Conservation (phyloP, 1,139 yeast species). For the Kluyveromyces sp. region DNA sequence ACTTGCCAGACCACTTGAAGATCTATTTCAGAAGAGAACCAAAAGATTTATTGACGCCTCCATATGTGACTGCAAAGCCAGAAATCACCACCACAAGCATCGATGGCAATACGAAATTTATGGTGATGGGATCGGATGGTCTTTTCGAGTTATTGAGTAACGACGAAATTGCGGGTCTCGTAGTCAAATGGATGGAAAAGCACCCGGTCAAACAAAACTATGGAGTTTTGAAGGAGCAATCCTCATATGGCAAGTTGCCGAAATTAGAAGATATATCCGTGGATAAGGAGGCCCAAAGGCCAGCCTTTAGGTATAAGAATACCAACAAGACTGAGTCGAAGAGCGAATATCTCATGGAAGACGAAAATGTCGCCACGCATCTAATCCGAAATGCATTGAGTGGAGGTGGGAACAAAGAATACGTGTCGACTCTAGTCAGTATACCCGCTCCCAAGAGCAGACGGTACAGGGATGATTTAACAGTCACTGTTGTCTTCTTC, state of each 20-base stretch:
- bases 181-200: conserved; percentile 87
- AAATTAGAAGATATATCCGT: conserved; percentile 55
- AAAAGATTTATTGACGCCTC: conserved; percentile 75
- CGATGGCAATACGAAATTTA: conserved; percentile 69
- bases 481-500: conserved; percentile 92
- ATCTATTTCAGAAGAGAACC: conserved; percentile 85
- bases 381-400: conserved; percentile 89
- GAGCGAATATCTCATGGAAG: conserved; percentile 55
- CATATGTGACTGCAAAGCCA: conserved; percentile 96
- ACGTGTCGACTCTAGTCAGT: conserved; percentile 78
- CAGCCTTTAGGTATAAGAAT: conserved; percentile 44
- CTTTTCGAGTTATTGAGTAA: conserved; percentile 85
- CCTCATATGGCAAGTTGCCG: conserved; percentile 48
- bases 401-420: conserved; percentile 79
- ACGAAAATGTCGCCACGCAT: conserved; percentile 86
- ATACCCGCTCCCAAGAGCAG: conserved; percentile 93
- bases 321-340: conserved; percentile 32
- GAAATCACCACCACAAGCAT: conserved; percentile 79
- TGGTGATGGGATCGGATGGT: conserved; percentile 94
- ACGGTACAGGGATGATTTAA: conserved; percentile 88
- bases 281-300: conserved; percentile 50
- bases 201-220: conserved; percentile 43
- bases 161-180: conserved; percentile 88
- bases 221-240: conserved; percentile 14
- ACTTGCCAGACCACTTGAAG: conserved; percentile 71